These are phyloP conservation scores for Calonectria pseudoreteaudii DNA, from an alignment of 2,329 filamentous ascomycete genomes.

Conservation along the genomic window DNA sequence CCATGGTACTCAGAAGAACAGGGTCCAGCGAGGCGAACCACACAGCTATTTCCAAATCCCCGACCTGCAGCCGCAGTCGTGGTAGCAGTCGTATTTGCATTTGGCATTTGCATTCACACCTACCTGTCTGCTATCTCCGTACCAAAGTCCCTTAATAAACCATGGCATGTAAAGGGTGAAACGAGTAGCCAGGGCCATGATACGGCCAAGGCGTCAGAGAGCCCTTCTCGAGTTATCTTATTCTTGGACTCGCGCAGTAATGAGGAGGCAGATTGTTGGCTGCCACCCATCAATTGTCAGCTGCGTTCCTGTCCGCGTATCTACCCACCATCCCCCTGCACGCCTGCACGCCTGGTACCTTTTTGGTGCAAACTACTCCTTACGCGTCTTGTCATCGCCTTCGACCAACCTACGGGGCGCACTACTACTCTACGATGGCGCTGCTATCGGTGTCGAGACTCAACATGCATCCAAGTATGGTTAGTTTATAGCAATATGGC, in stretches of 20 bases:
- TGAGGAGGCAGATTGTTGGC: conserved; percentile 65
- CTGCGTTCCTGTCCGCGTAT: conserved; percentile 45
- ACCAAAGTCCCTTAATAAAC: neutral
- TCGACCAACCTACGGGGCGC: neutral
- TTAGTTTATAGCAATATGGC: conserved; percentile 10
- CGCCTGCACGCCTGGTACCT: neutral
- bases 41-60: neutral
- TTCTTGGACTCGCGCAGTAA: conserved; percentile 69
- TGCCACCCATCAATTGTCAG: conserved; percentile 64
- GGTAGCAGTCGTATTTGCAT: too few relatives aligned
- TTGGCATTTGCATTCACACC: too few relatives aligned
- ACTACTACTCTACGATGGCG: neutral
- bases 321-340: neutral
- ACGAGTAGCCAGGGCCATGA: conserved; percentile 70
- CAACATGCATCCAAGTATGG: neutral
- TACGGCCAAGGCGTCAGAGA: conserved; percentile 68
- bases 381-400: neutral
- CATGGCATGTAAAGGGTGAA: conserved; percentile 73
- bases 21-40: neutral
- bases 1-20: neutral
- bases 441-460: neutral
- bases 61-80: neutral
- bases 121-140: neutral
- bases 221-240: conserved; percentile 57
- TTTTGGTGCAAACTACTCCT: neutral